Evolutionary conservation across 768 basidiomycete species (phyloP).

Genomic region (Galerina marginata): DNA sequence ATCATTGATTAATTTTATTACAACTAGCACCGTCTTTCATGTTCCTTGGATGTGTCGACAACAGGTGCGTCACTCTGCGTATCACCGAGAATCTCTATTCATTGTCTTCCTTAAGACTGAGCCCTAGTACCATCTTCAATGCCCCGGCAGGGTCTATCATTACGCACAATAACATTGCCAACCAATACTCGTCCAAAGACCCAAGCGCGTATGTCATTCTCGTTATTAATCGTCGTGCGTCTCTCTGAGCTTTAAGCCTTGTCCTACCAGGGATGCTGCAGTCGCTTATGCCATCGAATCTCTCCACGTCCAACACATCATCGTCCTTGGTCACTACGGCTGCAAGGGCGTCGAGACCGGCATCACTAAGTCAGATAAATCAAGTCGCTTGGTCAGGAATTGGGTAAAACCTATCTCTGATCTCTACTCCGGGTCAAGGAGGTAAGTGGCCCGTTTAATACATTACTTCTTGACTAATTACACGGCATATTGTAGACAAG

Average conservation of each 20-base stretch:
- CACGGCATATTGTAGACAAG: constrained; percentile 24
- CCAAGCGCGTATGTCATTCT: constrained; percentile 35
- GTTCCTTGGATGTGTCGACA: constrained; percentile 43
- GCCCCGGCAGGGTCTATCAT: constrained; percentile 37
- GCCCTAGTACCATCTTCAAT: constrained; percentile 38
- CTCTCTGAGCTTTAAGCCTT: neutral
- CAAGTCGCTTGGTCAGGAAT: constrained; percentile 26
- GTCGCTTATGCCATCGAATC: constrained; percentile 40
- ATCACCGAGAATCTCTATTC: neutral
- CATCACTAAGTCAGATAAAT: constrained; percentile 29
- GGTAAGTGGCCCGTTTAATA: constrained; percentile 25
- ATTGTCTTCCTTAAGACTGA: constrained; percentile 22
- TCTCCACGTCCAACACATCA: constrained; percentile 40
- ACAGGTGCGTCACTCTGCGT: constrained; percentile 26
- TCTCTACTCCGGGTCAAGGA: constrained; percentile 35
- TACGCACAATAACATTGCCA: constrained; percentile 40
- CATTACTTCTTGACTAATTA: neutral
- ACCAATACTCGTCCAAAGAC: constrained; percentile 40
- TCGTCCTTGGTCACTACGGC: constrained; percentile 46
- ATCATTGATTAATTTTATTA: neutral
- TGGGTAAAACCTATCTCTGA: constrained; percentile 41
- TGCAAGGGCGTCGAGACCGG: constrained; percentile 40
- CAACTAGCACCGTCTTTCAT: constrained; percentile 39
- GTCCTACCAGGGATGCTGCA: constrained; percentile 33
- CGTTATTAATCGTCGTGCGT: neutral